phyloP scores from a whole-genome alignment of 805 yeast species.

The Pichia heedii region DNA sequence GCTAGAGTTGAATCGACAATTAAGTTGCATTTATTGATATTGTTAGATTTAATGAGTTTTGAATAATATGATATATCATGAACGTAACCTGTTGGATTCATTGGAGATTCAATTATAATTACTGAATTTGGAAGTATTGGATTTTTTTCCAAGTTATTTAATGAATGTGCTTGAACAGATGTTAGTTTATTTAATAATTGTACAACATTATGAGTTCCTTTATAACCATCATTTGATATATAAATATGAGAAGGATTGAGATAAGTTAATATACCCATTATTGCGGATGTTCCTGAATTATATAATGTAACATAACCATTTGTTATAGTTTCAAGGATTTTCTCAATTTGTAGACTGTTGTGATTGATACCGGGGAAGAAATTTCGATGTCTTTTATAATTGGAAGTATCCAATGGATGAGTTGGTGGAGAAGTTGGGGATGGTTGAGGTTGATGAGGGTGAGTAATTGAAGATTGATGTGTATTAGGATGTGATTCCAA shows the following conservation, averaged over 20 bases:
- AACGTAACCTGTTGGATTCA: conserved; percentile 42
- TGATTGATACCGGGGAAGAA: conserved; percentile 26
- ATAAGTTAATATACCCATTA: conserved; percentile 39
- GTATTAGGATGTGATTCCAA: neutral
- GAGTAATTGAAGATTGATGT: neutral
- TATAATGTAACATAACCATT: conserved; percentile 39
- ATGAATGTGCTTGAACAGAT: conserved; percentile 29
- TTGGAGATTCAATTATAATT: conserved; percentile 44
- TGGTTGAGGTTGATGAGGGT: neutral
- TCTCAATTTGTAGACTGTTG: conserved; percentile 39
- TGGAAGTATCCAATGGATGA: conserved; percentile 16
- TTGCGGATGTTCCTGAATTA: conserved; percentile 43
- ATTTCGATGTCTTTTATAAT: conserved; percentile 6
- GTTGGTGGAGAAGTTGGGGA: conserved; percentile 1
- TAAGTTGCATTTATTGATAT: conserved; percentile 24
- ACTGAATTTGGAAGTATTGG: conserved; percentile 34
- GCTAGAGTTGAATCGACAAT: conserved; percentile 48
- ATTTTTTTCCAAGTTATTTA: conserved; percentile 27
- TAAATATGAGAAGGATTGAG: conserved; percentile 37
- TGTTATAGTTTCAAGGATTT: conserved; percentile 35
- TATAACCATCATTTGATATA: conserved; percentile 40
- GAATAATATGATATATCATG: conserved; percentile 36
- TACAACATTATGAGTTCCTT: conserved; percentile 43
- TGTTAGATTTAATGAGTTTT: conserved; percentile 33
- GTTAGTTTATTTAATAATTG: conserved; percentile 34